Base-by-base conservation (phyloP, 1,139 yeast species). In the Kodamaea suecica region DNA sequence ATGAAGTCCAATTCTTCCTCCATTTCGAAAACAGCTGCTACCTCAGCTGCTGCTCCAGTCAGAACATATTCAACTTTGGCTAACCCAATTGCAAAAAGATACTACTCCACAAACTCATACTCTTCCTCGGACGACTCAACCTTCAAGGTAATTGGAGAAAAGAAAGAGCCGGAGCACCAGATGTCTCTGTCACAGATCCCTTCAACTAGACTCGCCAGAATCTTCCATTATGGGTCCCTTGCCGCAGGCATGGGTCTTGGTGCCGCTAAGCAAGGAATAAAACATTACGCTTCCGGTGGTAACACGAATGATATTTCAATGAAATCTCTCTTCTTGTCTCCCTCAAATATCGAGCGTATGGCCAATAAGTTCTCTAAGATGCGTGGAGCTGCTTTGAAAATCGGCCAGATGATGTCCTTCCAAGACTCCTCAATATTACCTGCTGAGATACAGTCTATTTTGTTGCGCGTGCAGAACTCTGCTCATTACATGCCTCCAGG, bases 331-430 rank as follows among this genome's bases (percentile, higher is more conserved):
- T 65, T 94, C 3, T 67, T 92, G 45, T 81, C 87, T 4, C 90
- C 95, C 2, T 76, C 77, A 17, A 92, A 92, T 57, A 80, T 92
- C 32, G 96, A 92, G 50, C 65, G 95, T 36, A 77, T 92, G 70
- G 95, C 95, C 11, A 78, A 76, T 47, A 88, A 87, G 57, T 78
- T 92, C 50, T 80, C 94, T 35, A 80, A 85, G 53, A 92, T 92
- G 99, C 75, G 99, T 54, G 99, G 99, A 10, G 99, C 98, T 3
- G 99, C 98, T 3, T 70, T 92, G 51, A 92, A 92, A 55, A 76
- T 92, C 36, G 99, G 98, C 11, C 99, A 92, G 62, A 78, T 92
- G 82, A 66, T 94, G 58, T 86, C 96, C 3, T 90, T 92, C 58
- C 98, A 92, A 60, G 98, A 85, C 58, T 78, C 84, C 39, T 73